Base-by-base conservation (phyloP, 2,329 filamentous ascomycete species). In the Ramichloridium luteum region DNA sequence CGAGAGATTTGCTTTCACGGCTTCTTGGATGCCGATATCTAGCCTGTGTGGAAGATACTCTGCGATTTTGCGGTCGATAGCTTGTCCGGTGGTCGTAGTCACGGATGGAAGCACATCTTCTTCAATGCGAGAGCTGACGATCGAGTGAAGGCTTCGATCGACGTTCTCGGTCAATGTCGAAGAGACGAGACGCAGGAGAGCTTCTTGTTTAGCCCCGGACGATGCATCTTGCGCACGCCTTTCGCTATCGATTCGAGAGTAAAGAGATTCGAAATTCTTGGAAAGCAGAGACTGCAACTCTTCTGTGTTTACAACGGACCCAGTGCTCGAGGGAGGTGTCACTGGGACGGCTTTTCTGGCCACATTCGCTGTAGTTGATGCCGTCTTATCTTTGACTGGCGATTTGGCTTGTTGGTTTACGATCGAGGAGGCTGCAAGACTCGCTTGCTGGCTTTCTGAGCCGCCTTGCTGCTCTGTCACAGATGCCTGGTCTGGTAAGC, bases 51-150 rank as follows among this genome's bases (percentile, higher is more conserved):
- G 70, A 34, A 94, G 60, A 38, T 74, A 74, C 41, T 72, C 67
- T 34, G 73, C 69, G 14, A 96, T 65, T 51, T 82, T 75, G 39
- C 80, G 77, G 33, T 78, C 71, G 16, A 93, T 67, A 4, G 77
- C 70, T 39, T 74, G 71, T 27, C 72, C 67, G 10, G 81, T 74
- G 25, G 77, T 66, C 31, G 76, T 69, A 25, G 75, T 70, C 35
- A 96, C 63, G 17, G 76, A 67, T 8, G 90, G 88, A 31, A 93
- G 64, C 27, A 94, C 73, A 10, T 75, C 68, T 34, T 75, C 68
- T 39, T 82, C 72, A 43, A 93, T 82, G 54, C 80, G 80, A 28
- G 75, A 69, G 28, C 74, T 72, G 30, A 93, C 77, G 44, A 93
- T 81, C 38, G 74, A 76, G 38, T 75, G 68, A 22, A 94, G 68